phyloP scores from a whole-genome alignment of 73 alveolate genomes.

The Durusdinium trenchii region DNA sequence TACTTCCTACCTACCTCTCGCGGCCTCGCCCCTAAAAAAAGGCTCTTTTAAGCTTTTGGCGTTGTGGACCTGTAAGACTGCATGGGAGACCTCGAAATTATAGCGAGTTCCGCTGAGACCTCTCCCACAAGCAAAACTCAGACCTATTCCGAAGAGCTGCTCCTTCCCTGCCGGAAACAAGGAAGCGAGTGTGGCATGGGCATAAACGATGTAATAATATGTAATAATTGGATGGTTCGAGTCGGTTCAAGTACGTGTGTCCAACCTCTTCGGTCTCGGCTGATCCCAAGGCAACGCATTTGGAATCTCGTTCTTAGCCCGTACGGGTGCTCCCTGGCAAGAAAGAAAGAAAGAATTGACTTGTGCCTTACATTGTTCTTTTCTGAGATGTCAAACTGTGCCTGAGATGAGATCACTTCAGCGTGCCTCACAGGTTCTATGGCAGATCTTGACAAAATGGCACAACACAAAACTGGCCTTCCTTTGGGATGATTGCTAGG shows the following conservation, averaged over 20 bases:
- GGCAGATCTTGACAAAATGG: background rate
- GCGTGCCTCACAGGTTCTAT: constrained; percentile 29
- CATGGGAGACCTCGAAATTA: constrained; percentile 63
- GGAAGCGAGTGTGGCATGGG: background rate
- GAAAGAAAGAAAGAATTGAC: background rate
- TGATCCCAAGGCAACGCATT: constrained; percentile 85
- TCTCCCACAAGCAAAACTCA: background rate
- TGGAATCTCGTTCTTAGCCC: constrained; percentile 71
- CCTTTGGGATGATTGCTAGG: constrained; percentile 39
- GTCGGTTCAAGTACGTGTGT: background rate
- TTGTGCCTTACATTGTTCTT: background rate
- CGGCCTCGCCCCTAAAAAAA: too few species aligned
- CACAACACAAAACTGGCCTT: background rate
- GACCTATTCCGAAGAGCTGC: constrained; percentile 66
- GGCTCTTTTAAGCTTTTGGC: background rate
- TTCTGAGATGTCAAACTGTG: background rate
- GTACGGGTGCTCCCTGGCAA: constrained; percentile 78
- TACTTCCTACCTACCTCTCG: too few species aligned
- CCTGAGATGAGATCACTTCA: constrained; percentile 95
- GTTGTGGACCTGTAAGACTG: constrained; percentile 79
- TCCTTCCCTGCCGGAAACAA: constrained; percentile 35
- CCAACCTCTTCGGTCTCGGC: constrained; percentile 68
- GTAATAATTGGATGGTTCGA: background rate
- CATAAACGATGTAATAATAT: too few species aligned
- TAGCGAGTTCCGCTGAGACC: background rate